phyloP scores from a whole-genome alignment of 1,284 basidiomycete genomes.

The Phellopilus nigrolimitatus region DNA sequence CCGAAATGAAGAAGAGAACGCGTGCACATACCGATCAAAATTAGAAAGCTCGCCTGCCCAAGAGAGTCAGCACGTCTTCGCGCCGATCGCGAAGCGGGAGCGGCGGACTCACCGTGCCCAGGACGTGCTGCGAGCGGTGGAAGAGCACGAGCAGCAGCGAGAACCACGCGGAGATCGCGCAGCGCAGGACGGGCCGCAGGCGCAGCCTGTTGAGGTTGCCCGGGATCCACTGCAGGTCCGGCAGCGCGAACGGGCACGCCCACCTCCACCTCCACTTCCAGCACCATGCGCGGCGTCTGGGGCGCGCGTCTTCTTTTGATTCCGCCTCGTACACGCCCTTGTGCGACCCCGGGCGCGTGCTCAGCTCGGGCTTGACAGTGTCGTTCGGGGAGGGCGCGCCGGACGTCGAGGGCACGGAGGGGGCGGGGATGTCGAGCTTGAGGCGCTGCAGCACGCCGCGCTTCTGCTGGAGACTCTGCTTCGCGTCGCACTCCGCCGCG shows the following conservation, averaged over 20 bases:
- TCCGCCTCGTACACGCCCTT: slow-evolving; percentile 5
- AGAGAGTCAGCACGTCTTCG: too few species aligned
- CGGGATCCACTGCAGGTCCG: slow-evolving; percentile 48
- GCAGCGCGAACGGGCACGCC: neutral
- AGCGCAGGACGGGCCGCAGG: slow-evolving; percentile 62
- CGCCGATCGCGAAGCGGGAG: too few species aligned
- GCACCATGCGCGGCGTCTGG: too few species aligned
- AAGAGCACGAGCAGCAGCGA: slow-evolving; percentile 62
- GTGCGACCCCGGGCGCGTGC: neutral
- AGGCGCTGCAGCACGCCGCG: neutral
- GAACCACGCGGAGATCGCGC: slow-evolving; percentile 61
- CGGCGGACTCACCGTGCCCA: slow-evolving; percentile 62
- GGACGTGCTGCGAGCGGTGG: slow-evolving; percentile 38
- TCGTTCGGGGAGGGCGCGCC: too few species aligned
- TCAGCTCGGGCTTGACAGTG: neutral
- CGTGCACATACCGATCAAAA: slow-evolving; percentile 52
- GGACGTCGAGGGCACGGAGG: neutral
- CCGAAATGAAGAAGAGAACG: neutral
- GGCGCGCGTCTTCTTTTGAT: neutral
- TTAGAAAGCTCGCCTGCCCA: slow-evolving; percentile 66
- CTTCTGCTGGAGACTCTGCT: slow-evolving; percentile 3
- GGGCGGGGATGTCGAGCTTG: neutral
- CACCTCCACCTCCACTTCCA: neutral
- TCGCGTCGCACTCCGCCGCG: neutral
- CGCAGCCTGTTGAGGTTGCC: slow-evolving; percentile 53